These are phyloP conservation scores for Microdochium nivale DNA, from an alignment of 2,329 filamentous ascomycete species.

Conservation along the genomic window DNA sequence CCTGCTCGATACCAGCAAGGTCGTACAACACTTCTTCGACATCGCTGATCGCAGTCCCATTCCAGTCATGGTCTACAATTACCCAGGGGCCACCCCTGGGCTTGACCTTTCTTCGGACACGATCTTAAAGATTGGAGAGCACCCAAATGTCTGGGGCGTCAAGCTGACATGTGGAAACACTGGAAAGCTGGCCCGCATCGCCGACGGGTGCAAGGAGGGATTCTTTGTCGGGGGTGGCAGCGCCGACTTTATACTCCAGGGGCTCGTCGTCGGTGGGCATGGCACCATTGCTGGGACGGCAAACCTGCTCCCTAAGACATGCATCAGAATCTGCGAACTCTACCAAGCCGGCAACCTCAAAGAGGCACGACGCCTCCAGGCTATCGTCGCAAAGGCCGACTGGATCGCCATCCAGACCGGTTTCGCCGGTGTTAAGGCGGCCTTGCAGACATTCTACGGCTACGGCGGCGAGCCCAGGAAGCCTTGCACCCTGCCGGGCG, in stretches of 20 bases:
- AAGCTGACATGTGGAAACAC: slow-evolving; percentile 59
- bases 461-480: slow-evolving; percentile 28
- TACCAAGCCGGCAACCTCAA: slow-evolving; percentile 44
- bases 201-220: slow-evolving; percentile 33
- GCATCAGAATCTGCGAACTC: slow-evolving; percentile 52
- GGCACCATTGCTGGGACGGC: slow-evolving; percentile 68
- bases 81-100: slow-evolving; percentile 46
- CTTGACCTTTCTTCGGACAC: slow-evolving; percentile 49
- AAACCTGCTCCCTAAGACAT: slow-evolving; percentile 60
- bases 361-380: slow-evolving; percentile 26
- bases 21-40: slow-evolving; percentile 53
- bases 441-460: slow-evolving; percentile 29
- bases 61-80: slow-evolving; percentile 57
- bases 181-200: slow-evolving; percentile 46
- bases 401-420: slow-evolving; percentile 39
- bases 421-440: slow-evolving; percentile 39
- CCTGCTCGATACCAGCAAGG: slow-evolving; percentile 46
- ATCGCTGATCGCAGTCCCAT: slow-evolving; percentile 51
- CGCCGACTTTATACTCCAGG: slow-evolving; percentile 66
- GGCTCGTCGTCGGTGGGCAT: slow-evolving; percentile 59
- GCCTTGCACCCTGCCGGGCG: slow-evolving; percentile 26
- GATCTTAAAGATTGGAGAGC: slow-evolving; percentile 41
- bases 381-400: slow-evolving; percentile 33
- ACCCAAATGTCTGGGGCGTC: slow-evolving; percentile 52
- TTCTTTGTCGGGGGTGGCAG: slow-evolving; percentile 68